Evolutionary conservation across 192 early-diverging fungal genomes (phyloP), one percentile per base, ranked within the genome.

Genomic region (Entomortierella beljakovae): DNA sequence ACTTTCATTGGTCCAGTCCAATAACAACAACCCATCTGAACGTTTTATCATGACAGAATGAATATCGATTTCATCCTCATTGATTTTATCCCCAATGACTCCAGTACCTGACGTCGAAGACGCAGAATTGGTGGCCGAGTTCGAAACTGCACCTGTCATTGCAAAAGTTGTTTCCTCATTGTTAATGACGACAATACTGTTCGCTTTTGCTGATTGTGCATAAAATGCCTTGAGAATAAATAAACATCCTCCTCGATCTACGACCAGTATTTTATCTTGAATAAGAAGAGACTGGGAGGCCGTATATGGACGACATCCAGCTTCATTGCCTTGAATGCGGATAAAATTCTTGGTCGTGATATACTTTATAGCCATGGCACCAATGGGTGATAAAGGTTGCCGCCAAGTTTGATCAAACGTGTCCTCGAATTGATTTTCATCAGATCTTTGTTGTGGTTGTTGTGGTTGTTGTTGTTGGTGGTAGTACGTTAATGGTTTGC

Each of bases 171-270:
- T 61, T 1, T 84, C 80, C 26, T 84, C 65, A 31, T 60, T 69
- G 35, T 82, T 70, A 54, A 88, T 74, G 0, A 88, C 48, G 4
- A 88, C 64, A 0, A 68, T 71, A 16, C 62, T 58, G 25, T 64
- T 35, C 7, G 85, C 87, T 1, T 82, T 83, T 0, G 87, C 85
- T 8, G 54, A 46, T 35, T 88, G 85, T 1, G 85, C 85, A 42
- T 72, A 62, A n/a, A 64, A 61, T 0, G 70, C 81, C 49, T 88
- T 86, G 15, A 82, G 57, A 11, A 76, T 62, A 50, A 88, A 88
- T 3, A 68, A 38, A 64, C 87, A 88, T 20, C 53, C 43, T 0
- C 87, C 83, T 8, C 87, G 60, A 23, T 76, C 71, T 0, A 88
- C 72, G 0, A 86, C 53, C 29, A 86, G 16, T 29, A 85, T 70